Evolutionary conservation across 192 early-diverging fungal species (phyloP).

Genomic region (Piromyces finnis): DNA sequence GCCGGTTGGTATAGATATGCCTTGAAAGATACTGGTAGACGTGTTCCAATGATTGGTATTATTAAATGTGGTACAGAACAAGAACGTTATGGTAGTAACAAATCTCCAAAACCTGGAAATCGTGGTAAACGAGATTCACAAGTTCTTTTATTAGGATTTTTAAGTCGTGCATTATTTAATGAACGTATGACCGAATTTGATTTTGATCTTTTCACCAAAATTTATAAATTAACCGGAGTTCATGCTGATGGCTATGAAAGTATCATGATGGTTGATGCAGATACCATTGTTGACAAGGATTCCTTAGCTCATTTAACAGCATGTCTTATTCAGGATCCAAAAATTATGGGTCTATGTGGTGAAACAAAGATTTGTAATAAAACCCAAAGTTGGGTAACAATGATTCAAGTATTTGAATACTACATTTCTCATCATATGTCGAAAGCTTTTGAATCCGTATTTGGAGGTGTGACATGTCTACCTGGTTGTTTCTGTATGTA

Average conservation of each 20-base stretch:
- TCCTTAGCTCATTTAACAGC: slow-evolving; percentile 50
- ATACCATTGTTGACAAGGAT: slow-evolving; percentile 65
- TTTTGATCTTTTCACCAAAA: slow-evolving; percentile 60
- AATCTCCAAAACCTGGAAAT: slow-evolving; percentile 54
- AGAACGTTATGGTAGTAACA: slow-evolving; percentile 12
- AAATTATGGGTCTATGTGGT: slow-evolving; percentile 57
- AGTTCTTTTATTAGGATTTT: slow-evolving; percentile 86
- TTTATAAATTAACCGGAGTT: slow-evolving; percentile 52
- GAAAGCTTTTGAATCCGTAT: slow-evolving; percentile 96
- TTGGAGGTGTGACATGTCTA: slow-evolving; percentile 92
- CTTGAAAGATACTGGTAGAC: slow-evolving; percentile 12
- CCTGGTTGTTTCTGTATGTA: slow-evolving; percentile 99
- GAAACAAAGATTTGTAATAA: slow-evolving; percentile 74
- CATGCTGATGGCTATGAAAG: slow-evolving; percentile 60
- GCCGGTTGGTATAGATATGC: slow-evolving; percentile 68
- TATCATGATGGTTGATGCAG: slow-evolving; percentile 68
- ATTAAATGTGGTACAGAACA: slow-evolving; percentile 51
- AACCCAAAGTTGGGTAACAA: slow-evolving; percentile 52
- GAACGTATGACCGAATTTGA: slow-evolving; percentile 70
- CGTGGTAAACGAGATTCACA: slow-evolving; percentile 96
- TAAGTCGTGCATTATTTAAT: slow-evolving; percentile 78
- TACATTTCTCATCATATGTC: slow-evolving; percentile 93
- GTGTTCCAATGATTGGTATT: slow-evolving; percentile 55
- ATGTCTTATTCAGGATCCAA: slow-evolving; percentile 49
- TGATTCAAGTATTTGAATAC: slow-evolving; percentile 95